Evolutionary conservation across 2,329 filamentous ascomycete genomes (phyloP).

Genomic region (Didymella glomerata): DNA sequence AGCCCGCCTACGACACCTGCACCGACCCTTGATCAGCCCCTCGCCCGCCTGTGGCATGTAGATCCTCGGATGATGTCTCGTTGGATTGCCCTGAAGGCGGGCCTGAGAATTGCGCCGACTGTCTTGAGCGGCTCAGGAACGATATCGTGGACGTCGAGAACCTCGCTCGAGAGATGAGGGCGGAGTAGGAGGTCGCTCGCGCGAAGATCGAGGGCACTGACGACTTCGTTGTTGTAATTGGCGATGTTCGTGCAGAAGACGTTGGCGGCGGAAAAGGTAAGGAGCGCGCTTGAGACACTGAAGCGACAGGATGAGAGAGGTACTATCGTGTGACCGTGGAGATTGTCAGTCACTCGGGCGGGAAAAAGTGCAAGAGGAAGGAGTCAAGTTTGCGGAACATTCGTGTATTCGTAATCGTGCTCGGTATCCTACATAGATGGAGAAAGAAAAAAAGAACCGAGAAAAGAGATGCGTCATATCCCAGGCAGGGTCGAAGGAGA

Average conservation of each 20-base stretch:
- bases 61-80: too few species aligned
- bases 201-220: not conserved
- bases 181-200: not conserved
- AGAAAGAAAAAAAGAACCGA: not conserved
- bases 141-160: too few species aligned
- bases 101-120: too few species aligned
- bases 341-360: too few species aligned
- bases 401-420: constrained; percentile 4
- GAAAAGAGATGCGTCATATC: not conserved
- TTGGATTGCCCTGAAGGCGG: too few species aligned
- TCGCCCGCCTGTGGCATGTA: too few species aligned
- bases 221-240: not conserved
- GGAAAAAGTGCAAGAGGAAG: not conserved
- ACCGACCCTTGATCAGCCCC: too few species aligned
- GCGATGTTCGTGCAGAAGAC: not conserved
- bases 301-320: too few species aligned
- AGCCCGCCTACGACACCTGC: too few species aligned
- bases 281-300: not conserved
- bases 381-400: not conserved
- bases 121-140: too few species aligned
- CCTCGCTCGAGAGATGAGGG: not conserved
- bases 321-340: too few species aligned
- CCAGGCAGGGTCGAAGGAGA: constrained; percentile 8
- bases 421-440: constrained; percentile 1
- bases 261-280: not conserved